Percentiles rank a stretch among this genome's conserved stretches.
These are phyloP conservation scores for Dioscorea alata DNA, from an alignment of 106 monocot genomes.

Conservation along the genomic window DNA sequence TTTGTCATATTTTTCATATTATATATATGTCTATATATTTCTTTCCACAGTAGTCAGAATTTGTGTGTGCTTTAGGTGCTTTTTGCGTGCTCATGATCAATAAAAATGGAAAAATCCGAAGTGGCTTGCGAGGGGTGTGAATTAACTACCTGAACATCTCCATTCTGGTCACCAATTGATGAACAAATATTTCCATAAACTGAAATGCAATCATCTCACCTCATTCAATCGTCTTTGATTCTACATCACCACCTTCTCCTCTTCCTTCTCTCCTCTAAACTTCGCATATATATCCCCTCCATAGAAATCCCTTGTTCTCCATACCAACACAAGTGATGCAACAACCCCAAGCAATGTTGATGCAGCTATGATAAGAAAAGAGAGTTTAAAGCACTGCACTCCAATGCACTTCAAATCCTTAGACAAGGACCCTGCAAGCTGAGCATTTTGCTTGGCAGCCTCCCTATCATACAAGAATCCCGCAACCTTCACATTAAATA, in stretches of 20 bases:
- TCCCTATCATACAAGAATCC: constrained; percentile 65
- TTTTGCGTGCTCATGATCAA: too few relatives aligned
- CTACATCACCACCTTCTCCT: not conserved
- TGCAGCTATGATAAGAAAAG: constrained; percentile 71
- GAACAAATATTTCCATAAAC: too few relatives aligned
- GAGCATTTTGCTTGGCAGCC: constrained; percentile 33
- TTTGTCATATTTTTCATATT: too few relatives aligned
- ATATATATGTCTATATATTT: too few relatives aligned
- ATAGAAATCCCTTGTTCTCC: constrained; percentile 68
- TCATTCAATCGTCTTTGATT: not conserved
- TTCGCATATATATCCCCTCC: constrained; percentile 72
- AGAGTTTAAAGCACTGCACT: constrained; percentile 56
- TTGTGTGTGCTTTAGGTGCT: too few relatives aligned
- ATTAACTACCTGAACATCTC: too few relatives aligned
- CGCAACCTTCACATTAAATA: constrained; percentile 58
- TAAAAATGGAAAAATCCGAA: too few relatives aligned
- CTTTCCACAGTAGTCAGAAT: too few relatives aligned
- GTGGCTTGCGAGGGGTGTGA: too few relatives aligned
- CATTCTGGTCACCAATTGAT: too few relatives aligned
- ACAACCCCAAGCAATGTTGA: constrained; percentile 42
- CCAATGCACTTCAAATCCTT: constrained; percentile 47
- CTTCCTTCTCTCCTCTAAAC: constrained; percentile 19
- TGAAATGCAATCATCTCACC: too few relatives aligned
- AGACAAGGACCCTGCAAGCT: not conserved
- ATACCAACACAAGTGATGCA: constrained; percentile 43